These are phyloP conservation scores for Insectozyma bohioensis DNA, from an alignment of 1,139 yeast species.

Conservation along the genomic window DNA sequence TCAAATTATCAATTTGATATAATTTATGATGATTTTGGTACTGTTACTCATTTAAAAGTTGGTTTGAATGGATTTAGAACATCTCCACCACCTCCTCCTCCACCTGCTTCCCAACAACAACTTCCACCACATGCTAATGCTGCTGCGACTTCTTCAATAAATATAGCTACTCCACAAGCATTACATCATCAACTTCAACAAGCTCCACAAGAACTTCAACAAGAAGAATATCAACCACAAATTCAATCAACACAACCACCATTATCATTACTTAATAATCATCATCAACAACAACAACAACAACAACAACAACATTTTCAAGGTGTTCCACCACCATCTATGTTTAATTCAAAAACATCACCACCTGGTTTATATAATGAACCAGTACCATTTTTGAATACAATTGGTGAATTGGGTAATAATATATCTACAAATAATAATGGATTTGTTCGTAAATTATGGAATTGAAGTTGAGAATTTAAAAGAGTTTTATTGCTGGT, in stretches of 20 bases:
- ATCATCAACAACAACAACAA: slow-evolving; percentile 8
- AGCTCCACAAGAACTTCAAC: too few species aligned
- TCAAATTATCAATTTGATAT: slow-evolving; percentile 39
- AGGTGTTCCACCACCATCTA: slow-evolving; percentile 8
- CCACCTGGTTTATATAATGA: slow-evolving; percentile 15
- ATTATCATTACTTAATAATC: too few species aligned
- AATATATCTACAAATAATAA: slow-evolving; percentile 4
- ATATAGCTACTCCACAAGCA: too few species aligned
- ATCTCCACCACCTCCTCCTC: slow-evolving; percentile 9
- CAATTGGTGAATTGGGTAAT: slow-evolving; percentile 13
- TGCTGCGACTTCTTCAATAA: too few species aligned
- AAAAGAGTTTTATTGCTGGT: too few species aligned
- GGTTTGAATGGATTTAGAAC: slow-evolving; percentile 11
- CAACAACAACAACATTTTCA: slow-evolving; percentile 4
- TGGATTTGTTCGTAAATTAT: slow-evolving; percentile 17
- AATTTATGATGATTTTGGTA: slow-evolving; percentile 48
- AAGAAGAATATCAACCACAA: slow-evolving; percentile 3
- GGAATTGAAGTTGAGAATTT: slow-evolving; percentile 15
- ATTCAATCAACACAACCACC: slow-evolving; percentile 1
- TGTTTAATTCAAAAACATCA: slow-evolving; percentile 9
- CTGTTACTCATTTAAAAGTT: slow-evolving; percentile 44
- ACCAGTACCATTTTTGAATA: slow-evolving; percentile 12
- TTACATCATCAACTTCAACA: slow-evolving; percentile 3
- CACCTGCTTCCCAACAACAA: slow-evolving; percentile 5
- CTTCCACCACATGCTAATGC: not conserved